These are phyloP conservation scores for Manihot esculenta DNA, from an alignment of 441 rosid genomes.

Conservation along the genomic window DNA sequence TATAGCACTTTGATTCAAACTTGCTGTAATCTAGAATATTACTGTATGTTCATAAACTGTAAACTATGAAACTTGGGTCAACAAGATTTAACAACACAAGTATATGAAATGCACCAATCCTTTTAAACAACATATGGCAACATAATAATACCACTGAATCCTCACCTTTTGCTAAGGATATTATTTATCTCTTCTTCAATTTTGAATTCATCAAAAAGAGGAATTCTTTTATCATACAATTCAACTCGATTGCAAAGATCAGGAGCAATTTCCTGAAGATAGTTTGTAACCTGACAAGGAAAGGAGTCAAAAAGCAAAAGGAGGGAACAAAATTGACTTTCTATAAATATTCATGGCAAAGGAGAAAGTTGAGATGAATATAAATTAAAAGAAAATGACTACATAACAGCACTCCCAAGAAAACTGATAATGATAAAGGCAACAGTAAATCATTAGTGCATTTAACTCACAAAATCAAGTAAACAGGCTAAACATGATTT, in stretches of 20 bases:
- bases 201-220: slow-evolving; percentile 83
- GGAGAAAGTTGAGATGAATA: neutral
- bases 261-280: slow-evolving; percentile 95
- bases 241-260: slow-evolving; percentile 90
- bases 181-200: slow-evolving; percentile 86
- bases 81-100: neutral
- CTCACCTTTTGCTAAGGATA: slow-evolving; percentile 90
- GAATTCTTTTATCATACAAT: slow-evolving; percentile 66
- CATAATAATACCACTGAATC: slow-evolving; percentile 15
- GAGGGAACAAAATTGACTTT: slow-evolving; percentile 11
- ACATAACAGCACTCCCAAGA: neutral
- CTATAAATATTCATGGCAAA: neutral
- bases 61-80: neutral
- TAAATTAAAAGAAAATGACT: neutral
- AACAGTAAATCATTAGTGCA: neutral
- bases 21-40: neutral
- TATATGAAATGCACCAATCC: neutral
- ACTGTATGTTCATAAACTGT: neutral
- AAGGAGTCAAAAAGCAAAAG: neutral
- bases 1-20: neutral
- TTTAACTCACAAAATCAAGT: neutral
- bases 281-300: slow-evolving; percentile 77
- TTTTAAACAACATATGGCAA: neutral
- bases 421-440: too few relatives aligned
- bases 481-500: neutral